phyloP scores from a whole-genome alignment of 768 basidiomycete genomes.

The Naematelia encephala region DNA sequence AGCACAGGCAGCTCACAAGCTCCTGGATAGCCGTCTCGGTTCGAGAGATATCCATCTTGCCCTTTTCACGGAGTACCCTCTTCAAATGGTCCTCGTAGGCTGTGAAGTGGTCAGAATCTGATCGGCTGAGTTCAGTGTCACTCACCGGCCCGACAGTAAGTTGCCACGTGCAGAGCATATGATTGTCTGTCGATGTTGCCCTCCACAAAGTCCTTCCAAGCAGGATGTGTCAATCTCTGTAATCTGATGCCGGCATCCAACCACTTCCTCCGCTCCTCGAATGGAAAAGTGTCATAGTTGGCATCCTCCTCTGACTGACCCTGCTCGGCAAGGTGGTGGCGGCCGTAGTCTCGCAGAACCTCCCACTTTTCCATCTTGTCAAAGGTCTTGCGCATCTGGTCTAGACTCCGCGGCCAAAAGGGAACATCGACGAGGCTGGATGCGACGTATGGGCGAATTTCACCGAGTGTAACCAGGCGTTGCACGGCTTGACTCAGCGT shows the following conservation, averaged over 20 bases:
- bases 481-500: conserved; percentile 26
- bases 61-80: conserved; percentile 25
- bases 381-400: conserved; percentile 4
- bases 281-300: background rate
- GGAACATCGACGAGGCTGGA: conserved; percentile 24
- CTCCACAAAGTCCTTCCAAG: conserved; percentile 23
- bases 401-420: conserved; percentile 24
- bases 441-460: conserved; percentile 25
- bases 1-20: conserved; percentile 14
- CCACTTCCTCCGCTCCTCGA: conserved; percentile 22
- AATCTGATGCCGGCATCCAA: conserved; percentile 21
- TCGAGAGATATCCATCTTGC: conserved; percentile 27
- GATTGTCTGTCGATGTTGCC: conserved; percentile 22
- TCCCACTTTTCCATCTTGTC: conserved; percentile 19
- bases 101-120: background rate
- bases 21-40: conserved; percentile 32
- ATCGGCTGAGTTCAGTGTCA: background rate
- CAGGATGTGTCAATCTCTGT: conserved; percentile 25
- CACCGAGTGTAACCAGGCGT: conserved; percentile 22
- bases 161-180: conserved; percentile 27
- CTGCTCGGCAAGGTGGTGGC: background rate
- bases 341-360: conserved; percentile 3
- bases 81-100: conserved; percentile 39
- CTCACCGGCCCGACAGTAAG: conserved; percentile 21
- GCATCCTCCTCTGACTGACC: background rate